Percentiles rank a stretch among this genome's conserved stretches.
Evolutionary conservation across 2,329 filamentous ascomycete species (phyloP).

Genomic region (Botryotinia narcissicola): DNA sequence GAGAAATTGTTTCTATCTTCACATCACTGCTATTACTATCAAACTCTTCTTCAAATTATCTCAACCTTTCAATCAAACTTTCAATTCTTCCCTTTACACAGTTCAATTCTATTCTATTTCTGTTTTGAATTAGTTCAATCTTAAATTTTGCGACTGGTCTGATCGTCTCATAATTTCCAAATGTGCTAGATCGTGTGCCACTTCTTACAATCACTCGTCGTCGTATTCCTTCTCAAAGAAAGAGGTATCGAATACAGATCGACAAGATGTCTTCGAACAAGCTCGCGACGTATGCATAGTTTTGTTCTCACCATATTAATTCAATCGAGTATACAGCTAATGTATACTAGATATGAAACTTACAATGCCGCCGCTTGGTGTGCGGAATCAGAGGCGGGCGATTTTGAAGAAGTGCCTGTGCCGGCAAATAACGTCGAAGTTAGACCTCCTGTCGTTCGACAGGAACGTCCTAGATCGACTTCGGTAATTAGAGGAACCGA

Average conservation of each 20-base stretch:
- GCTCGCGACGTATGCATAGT: neutral
- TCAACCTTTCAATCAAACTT: neutral
- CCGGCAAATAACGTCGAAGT: neutral
- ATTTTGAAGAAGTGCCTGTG: neutral
- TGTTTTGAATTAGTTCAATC: neutral
- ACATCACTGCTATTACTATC: neutral
- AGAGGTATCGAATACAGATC: neutral
- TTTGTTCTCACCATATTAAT: neutral
- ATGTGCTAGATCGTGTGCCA: neutral
- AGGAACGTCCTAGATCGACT: neutral
- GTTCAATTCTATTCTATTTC: neutral
- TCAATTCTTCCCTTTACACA: too few relatives aligned
- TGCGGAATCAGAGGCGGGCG: neutral
- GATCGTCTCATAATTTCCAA: neutral
- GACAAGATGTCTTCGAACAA: slow-evolving; percentile 2
- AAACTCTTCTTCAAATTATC: neutral
- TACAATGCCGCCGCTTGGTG: slow-evolving; percentile 4
- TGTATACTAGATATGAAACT: neutral
- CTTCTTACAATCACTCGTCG: neutral
- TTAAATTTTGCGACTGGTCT: neutral
- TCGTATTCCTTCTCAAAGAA: neutral
- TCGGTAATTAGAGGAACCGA: neutral
- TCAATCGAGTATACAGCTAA: neutral
- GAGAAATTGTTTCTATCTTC: neutral
- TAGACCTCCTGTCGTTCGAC: neutral